Evolutionary conservation across 1,284 basidiomycete species (phyloP), one percentile per base, ranked within the genome.

Genomic region (Ustilago curta): DNA sequence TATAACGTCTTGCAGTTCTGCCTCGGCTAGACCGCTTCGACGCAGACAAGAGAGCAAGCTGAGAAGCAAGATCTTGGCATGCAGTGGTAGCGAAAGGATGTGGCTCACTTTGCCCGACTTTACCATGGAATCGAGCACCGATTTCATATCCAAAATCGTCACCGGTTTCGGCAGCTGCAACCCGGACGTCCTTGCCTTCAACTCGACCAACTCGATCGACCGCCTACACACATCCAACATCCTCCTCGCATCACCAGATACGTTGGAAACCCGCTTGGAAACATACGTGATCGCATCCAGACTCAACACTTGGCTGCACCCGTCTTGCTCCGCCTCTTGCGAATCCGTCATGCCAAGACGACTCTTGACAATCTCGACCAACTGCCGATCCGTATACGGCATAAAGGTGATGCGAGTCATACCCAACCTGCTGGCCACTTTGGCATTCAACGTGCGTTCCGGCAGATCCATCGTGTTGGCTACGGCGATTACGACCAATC

Each of bases 391-490:
- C 19, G 89, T 91, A 84, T 99, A 99, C 0, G 97, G 93, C 82
- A 92, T 90, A 86, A 98, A 99, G 75, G 96, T 93, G 79, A 98
- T 95, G 35, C 95, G 91, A 50, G 92, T 91, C 89, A 97, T 94
- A n/a, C 95, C 96, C 12, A 99, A 87, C 57, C 97, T 90, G 86
- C 93, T 95, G 51, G 93, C 89, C 57, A 99, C 95, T 71, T 97
- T 91, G 3, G 94, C 93, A 3, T 89, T 92, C 88, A 99, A 91
- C 14, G 92, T 92, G 27, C 96, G 89, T 85, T 99, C 96, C 0
- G 97, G 97, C 57, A 99, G 88, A 83, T 99, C 96, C 93, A 98
- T 97, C 27, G 96, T 95, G 84, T 99, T 99, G 12, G 97, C 97
- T 1, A 99, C 95, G 0, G 97, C 97, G 58, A 99, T 90, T 2